These are phyloP conservation scores for Monosporascus sp. DNA, from an alignment of 2,329 filamentous ascomycete genomes.

Conservation along the genomic window DNA sequence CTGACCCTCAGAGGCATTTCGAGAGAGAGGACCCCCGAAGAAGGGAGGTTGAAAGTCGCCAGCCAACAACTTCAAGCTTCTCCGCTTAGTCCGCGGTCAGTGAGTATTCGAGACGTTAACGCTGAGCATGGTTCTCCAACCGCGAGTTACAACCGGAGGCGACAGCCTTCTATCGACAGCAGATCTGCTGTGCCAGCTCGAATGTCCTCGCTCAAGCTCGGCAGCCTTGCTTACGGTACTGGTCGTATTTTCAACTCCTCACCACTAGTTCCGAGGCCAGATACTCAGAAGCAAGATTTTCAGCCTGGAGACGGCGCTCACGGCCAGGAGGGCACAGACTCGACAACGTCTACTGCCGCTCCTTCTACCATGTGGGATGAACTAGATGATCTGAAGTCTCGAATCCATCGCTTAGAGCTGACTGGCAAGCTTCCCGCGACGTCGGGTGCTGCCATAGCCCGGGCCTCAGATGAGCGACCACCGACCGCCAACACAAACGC, in stretches of 20 bases:
- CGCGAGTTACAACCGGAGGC: slow-evolving; percentile 23
- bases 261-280: slow-evolving; percentile 48
- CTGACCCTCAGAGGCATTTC: slow-evolving; percentile 38
- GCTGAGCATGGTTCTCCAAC: slow-evolving; percentile 16
- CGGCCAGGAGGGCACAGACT: slow-evolving; percentile 68
- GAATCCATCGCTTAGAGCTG: slow-evolving; percentile 84
- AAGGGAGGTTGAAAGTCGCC: slow-evolving; percentile 32
- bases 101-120: slow-evolving; percentile 40
- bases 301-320: slow-evolving; percentile 36
- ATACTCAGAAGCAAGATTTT: slow-evolving; percentile 30
- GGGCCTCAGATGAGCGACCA: slow-evolving; percentile 73
- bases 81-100: slow-evolving; percentile 45
- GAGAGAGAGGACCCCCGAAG: slow-evolving; percentile 38
- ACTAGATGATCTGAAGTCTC: slow-evolving; percentile 87
- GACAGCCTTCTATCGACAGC: slow-evolving; percentile 46
- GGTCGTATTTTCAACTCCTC: slow-evolving; percentile 53
- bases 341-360: slow-evolving; percentile 79
- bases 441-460: slow-evolving; percentile 73
- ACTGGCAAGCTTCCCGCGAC: slow-evolving; percentile 83
- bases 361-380: slow-evolving; percentile 98
- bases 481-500: slow-evolving; percentile 79
- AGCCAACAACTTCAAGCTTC: slow-evolving; percentile 35
- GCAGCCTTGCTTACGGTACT: slow-evolving; percentile 32
- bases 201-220: slow-evolving; percentile 38
- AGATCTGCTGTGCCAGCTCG: slow-evolving; percentile 36